Evolutionary conservation across 2,329 filamentous ascomycete genomes (phyloP), one percentile per base, ranked within the genome.

Genomic region (Nectriaceae sp.): DNA sequence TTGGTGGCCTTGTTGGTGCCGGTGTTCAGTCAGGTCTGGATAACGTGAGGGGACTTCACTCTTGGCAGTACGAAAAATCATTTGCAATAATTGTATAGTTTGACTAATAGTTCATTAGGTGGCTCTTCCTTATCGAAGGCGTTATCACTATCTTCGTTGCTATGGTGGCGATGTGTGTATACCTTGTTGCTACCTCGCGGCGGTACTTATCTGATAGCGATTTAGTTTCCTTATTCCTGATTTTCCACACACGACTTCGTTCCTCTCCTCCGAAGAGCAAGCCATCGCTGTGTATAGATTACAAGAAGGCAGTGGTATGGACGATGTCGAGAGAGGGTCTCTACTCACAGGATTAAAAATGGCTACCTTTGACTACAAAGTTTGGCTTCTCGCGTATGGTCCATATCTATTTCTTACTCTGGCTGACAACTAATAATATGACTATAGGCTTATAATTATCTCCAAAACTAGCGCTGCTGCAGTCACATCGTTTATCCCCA

Each of bases 161-260:
- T 13, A 63, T 82, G 6, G 80, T 87, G 11, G 85, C 82, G 29
- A 86, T n/a, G n/a, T n/a, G n/a, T n/a, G n/a, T n/a, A n/a, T n/a
- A n/a, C n/a, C n/a, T n/a, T n/a, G n/a, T n/a, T n/a, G n/a, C n/a
- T n/a, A n/a, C n/a, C n/a, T n/a, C n/a, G n/a, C n/a, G n/a, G n/a
- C n/a, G n/a, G n/a, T n/a, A n/a, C n/a, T n/a, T n/a, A n/a, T n/a
- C n/a, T n/a, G n/a, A n/a, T n/a, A n/a, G n/a, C n/a, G n/a, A n/a
- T n/a, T n/a, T n/a, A n/a, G 85, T 65, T 88, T 87, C 72, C 10
- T 31, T 31, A 15, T 85, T 87, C 68, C 84, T 84, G 35, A 87
- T 86, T 0, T 84, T 91, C 13, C 86, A 90, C 41, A 72, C 77
- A 49, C 87, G 84, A 5, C 76, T 90, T 2, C 78, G 81, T n/a